phyloP scores from a whole-genome alignment of 768 basidiomycete species.

The Dacryopinax spathularia region DNA sequence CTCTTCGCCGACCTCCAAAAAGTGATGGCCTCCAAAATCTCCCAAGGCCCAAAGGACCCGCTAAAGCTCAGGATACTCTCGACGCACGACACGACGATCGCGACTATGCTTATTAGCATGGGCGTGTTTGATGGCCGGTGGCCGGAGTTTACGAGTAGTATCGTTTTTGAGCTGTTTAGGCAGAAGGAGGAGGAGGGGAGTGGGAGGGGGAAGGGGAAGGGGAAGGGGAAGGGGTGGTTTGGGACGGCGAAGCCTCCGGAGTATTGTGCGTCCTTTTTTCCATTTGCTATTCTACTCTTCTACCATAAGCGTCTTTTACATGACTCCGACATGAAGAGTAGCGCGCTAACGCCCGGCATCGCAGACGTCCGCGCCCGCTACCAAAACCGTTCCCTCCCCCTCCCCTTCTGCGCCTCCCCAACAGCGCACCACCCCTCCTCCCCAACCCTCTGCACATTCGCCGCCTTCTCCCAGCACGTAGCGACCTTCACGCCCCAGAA shows the following conservation, averaged over 20 bases:
- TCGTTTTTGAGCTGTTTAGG: constrained; percentile 63
- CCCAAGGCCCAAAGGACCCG: constrained; percentile 32
- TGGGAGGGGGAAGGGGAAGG: no score
- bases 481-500: constrained; percentile 49
- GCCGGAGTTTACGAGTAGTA: constrained; percentile 60
- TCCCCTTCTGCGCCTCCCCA: constrained; percentile 50
- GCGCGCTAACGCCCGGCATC: neutral
- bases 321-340: neutral
- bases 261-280: constrained; percentile 29
- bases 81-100: constrained; percentile 46
- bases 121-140: constrained; percentile 62
- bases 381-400: constrained; percentile 46
- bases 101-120: constrained; percentile 46
- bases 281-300: neutral
- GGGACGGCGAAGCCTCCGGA: constrained; percentile 18
- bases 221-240: neutral
- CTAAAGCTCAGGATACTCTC: constrained; percentile 44
- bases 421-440: constrained; percentile 54
- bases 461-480: constrained; percentile 47
- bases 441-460: constrained; percentile 60
- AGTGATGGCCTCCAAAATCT: constrained; percentile 48
- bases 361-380: constrained; percentile 62
- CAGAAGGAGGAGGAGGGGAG: constrained; percentile 17
- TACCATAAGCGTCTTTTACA: no score
- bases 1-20: constrained; percentile 48